These are phyloP conservation scores for Apiospora hydei DNA, from an alignment of 2,329 filamentous ascomycete genomes.

Conservation along the genomic window DNA sequence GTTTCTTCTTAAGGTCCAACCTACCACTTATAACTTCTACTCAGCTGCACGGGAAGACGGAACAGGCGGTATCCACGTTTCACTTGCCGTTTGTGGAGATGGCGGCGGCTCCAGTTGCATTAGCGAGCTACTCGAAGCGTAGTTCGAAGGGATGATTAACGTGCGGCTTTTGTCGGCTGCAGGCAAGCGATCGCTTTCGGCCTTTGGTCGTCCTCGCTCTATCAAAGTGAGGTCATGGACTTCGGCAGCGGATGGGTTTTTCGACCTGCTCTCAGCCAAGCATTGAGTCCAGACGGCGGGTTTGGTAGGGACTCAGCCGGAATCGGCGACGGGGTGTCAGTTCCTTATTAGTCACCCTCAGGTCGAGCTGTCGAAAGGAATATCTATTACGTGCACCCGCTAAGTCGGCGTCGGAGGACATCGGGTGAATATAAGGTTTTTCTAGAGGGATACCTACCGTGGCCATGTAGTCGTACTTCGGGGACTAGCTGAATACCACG, in stretches of 20 bases:
- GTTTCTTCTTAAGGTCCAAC: too few relatives aligned
- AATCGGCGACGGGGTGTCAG: not conserved
- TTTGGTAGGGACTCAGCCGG: not conserved
- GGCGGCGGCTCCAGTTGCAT: not conserved
- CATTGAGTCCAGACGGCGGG: not conserved
- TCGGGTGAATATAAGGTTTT: conserved; percentile 16
- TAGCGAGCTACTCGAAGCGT: not conserved
- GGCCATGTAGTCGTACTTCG: not conserved
- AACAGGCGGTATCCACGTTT: not conserved
- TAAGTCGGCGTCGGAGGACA: not conserved
- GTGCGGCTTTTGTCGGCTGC: conserved; percentile 9
- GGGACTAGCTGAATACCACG: conserved; percentile 5
- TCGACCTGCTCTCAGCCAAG: not conserved
- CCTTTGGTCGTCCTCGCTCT: not conserved
- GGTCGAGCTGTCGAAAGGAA: not conserved
- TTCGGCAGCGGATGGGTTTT: not conserved
- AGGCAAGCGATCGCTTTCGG: not conserved
- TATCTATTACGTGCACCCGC: conserved; percentile 19
- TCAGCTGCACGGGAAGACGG: not conserved
- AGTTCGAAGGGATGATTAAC: not conserved
- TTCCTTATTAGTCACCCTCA: not conserved
- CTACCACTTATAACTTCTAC: not conserved
- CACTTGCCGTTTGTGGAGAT: conserved; percentile 15
- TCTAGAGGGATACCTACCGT: not conserved
- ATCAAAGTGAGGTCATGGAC: conserved; percentile 4